These are phyloP conservation scores for Microdochium nivale DNA, from an alignment of 2,329 filamentous ascomycete genomes.

Conservation along the genomic window DNA sequence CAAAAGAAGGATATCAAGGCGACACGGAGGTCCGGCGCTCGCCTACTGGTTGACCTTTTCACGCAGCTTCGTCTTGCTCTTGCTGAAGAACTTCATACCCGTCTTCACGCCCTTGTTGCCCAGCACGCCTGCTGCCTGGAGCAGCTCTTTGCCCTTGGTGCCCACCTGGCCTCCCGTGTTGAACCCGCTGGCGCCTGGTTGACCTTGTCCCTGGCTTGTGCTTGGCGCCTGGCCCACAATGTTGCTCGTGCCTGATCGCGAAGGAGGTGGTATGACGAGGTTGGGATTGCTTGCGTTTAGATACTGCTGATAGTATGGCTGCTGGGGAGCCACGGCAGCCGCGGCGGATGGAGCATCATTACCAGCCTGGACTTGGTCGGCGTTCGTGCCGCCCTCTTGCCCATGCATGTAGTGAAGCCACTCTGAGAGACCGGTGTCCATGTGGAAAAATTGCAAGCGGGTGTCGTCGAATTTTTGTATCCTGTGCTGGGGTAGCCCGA, in stretches of 20 bases:
- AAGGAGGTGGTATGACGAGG: constrained; percentile 17
- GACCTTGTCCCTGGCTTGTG: constrained; percentile 14
- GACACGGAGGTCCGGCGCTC: constrained; percentile 33
- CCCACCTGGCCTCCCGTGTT: constrained; percentile 58
- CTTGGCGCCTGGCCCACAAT: constrained; percentile 25
- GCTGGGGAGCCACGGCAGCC: constrained; percentile 18
- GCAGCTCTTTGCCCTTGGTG: constrained; percentile 78
- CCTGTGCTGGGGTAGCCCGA: constrained; percentile 57
- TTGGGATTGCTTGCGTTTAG: constrained; percentile 35
- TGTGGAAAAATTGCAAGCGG: constrained; percentile 58
- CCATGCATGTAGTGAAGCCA: constrained; percentile 42
- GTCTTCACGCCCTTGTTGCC: constrained; percentile 88
- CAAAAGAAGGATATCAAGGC: constrained; percentile 53
- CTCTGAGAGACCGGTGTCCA: constrained; percentile 64
- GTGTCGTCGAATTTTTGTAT: constrained; percentile 68
- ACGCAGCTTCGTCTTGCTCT: constrained; percentile 77
- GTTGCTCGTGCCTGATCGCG: constrained; percentile 17
- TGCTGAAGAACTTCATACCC: constrained; percentile 84
- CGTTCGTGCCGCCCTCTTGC: constrained; percentile 38
- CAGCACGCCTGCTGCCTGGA: constrained; percentile 79
- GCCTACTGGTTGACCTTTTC: constrained; percentile 62
- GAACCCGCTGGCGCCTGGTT: constrained; percentile 35
- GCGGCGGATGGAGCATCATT: constrained; percentile 6
- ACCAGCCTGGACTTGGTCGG: constrained; percentile 9
- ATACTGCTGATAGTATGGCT: constrained; percentile 49